phyloP scores from a whole-genome alignment of 768 basidiomycete genomes.

The Cystofilobasidium bisporidii region DNA sequence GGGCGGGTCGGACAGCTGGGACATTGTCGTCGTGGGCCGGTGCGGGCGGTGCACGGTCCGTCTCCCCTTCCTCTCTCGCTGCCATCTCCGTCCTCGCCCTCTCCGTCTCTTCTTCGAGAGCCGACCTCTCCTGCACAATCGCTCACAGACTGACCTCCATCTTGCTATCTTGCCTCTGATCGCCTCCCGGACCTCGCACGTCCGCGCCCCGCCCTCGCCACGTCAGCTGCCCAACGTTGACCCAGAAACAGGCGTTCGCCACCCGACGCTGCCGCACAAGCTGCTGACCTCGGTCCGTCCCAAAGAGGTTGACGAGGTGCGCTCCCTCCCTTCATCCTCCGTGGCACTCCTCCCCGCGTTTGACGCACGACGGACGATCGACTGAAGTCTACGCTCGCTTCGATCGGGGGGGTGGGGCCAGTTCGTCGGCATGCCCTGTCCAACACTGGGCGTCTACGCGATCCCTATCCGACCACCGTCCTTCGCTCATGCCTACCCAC shows the following conservation, averaged over 20 bases:
- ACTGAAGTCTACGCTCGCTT: too few species aligned
- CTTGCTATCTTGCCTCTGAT: not conserved
- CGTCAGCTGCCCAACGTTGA: slow-evolving; percentile 23
- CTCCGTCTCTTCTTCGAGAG: not conserved
- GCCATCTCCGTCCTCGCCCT: too few species aligned
- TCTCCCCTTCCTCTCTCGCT: not conserved
- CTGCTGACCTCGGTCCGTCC: slow-evolving; percentile 3
- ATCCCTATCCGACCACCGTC: not conserved
- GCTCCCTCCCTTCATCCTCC: not conserved
- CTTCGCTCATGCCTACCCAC: too few species aligned
- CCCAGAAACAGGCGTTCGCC: slow-evolving; percentile 7
- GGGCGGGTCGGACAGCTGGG: not conserved
- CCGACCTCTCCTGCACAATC: not conserved
- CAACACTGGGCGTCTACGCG: not conserved
- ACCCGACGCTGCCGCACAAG: slow-evolving; percentile 18
- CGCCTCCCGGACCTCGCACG: not conserved
- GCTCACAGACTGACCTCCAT: too few species aligned
- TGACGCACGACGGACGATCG: not conserved
- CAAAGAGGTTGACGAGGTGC: slow-evolving; percentile 6
- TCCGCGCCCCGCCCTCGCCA: not conserved
- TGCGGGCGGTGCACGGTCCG: not conserved
- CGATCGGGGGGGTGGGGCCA: too few species aligned
- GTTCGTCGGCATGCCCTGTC: not conserved
- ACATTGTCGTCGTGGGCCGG: not conserved
- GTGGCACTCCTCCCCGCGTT: not conserved